A percentile compares a stretch with the other conserved stretches of the same genome.
These are phyloP conservation scores for Chrysoporthe puriensis DNA, from an alignment of 2,329 filamentous ascomycete species.

Conservation along the genomic window DNA sequence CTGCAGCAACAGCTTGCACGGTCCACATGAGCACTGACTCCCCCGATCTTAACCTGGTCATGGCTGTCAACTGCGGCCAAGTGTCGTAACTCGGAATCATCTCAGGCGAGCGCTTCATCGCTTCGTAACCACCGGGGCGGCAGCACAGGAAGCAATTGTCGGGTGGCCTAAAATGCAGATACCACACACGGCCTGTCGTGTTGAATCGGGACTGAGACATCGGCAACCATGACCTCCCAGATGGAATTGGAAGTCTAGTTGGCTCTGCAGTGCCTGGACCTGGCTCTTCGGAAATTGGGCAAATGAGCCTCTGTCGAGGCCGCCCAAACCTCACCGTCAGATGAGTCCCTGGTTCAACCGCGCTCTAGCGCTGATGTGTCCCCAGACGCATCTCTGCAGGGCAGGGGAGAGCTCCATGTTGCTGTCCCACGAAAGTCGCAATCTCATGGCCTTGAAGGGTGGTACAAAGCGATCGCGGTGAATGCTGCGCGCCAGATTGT, in stretches of 20 bases:
- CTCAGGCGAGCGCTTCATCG: too few species aligned
- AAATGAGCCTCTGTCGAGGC: not conserved
- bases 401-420: not conserved
- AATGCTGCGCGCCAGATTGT: not conserved
- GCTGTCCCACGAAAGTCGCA: not conserved
- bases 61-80: too few species aligned
- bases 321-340: not conserved
- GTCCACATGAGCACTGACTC: not conserved
- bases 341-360: not conserved
- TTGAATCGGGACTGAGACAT: not conserved
- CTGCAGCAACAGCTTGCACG: slow-evolving; percentile 25
- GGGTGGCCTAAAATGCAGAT: too few species aligned
- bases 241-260: not conserved
- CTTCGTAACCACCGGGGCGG: not conserved
- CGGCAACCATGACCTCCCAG: not conserved
- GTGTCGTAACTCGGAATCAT: too few species aligned
- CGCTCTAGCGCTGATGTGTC: slow-evolving; percentile 1
- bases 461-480: not conserved
- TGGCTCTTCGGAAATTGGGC: not conserved
- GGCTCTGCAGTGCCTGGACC: not conserved
- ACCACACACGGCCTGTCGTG: too few species aligned
- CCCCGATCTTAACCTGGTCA: not conserved
- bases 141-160: not conserved
- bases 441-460: not conserved
- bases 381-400: not conserved